Base-by-base conservation (phyloP, 129 eudicot genomes). In the Chrysanthemum lavandulifolium region DNA sequence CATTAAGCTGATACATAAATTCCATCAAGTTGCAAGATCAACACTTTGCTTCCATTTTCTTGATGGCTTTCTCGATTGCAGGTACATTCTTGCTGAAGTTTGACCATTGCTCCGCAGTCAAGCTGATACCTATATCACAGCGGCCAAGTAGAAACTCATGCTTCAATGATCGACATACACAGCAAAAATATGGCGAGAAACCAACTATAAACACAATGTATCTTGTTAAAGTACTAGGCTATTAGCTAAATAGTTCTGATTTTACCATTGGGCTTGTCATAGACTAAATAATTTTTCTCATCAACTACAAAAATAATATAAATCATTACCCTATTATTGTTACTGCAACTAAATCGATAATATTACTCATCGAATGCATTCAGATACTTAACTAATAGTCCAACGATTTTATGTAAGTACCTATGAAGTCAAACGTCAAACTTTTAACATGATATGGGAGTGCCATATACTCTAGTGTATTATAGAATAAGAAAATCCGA, bases 91-190 rank as follows among this genome's bases (percentile, higher is more conserved):
- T 86, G 70, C 69, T 86, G 73, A 94, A 84, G 75, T 87, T 25
- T 29, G 85, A 75, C 98, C 98, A 94, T 77, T 94, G 98, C 56
- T 94, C 98, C 13, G 92, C 56, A 48, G 93, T 85, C 89, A 94
- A 86, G 81, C 93, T 86, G 76, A 94, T 94, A 65, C 98, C 98
- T 94, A 84, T 6, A 58, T 40, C 13, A 27, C 72, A 72, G 71
- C 48, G 74, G 33, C 36, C 58, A 60, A 68, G 29, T 40, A 47
- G 23, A 45, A 29, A 52, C 71, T 19, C 64, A 47, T 66, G 23
- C 53, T 31, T 40, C 47, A 13, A 65, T 76, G 67, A 66, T 19
- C 29, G 12, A 71, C 29, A 27, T 23, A 57, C 61, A 60, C 18
- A 52, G 13, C 11, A 69, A 13, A 36, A 13, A 56, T 6, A 74